Conservation (phyloP, 208 protist species). For the Acanthamoeba castellanii region DNA sequence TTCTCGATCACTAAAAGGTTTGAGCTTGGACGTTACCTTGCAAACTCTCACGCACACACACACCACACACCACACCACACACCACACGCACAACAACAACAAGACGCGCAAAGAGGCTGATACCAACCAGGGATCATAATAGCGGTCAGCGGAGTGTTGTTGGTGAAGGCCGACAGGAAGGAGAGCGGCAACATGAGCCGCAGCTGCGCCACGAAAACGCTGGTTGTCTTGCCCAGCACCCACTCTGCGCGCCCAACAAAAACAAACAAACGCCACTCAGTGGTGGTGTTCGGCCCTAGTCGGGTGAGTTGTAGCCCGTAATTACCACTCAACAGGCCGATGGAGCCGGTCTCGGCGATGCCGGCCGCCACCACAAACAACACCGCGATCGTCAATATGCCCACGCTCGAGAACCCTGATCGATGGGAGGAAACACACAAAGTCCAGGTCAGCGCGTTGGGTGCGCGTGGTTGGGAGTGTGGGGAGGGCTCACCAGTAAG, state of each 20-base stretch:
- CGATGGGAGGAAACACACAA: not conserved
- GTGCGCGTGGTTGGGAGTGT: not conserved
- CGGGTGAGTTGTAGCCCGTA: not conserved
- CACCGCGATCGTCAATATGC: slow-evolving; percentile 47
- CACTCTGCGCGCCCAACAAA: not conserved
- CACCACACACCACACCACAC: not conserved
- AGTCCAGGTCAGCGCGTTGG: not conserved
- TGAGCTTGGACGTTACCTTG: not conserved
- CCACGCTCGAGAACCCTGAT: slow-evolving; percentile 42
- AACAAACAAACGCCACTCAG: not conserved
- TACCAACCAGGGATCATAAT: slow-evolving; percentile 74
- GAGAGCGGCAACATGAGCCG: slow-evolving; percentile 66
- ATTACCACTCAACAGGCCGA: slow-evolving; percentile 20
- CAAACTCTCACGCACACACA: not conserved
- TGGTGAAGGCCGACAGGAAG: slow-evolving; percentile 75
- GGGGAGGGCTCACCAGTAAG: not conserved
- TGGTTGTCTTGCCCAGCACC: slow-evolving; percentile 3
- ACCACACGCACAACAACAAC: not conserved
- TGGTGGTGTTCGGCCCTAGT: not conserved
- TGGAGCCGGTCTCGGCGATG: slow-evolving; percentile 39
- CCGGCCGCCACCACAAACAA: slow-evolving; percentile 63
- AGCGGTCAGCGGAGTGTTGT: slow-evolving; percentile 78
- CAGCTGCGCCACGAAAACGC: slow-evolving; percentile 58
- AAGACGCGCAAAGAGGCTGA: not conserved
- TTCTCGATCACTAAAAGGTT: slow-evolving; percentile 56